Evolutionary conservation across 2,329 filamentous ascomycete species (phyloP), one percentile per base, ranked within the genome.

Genomic region (Fusarium nisikadoi): DNA sequence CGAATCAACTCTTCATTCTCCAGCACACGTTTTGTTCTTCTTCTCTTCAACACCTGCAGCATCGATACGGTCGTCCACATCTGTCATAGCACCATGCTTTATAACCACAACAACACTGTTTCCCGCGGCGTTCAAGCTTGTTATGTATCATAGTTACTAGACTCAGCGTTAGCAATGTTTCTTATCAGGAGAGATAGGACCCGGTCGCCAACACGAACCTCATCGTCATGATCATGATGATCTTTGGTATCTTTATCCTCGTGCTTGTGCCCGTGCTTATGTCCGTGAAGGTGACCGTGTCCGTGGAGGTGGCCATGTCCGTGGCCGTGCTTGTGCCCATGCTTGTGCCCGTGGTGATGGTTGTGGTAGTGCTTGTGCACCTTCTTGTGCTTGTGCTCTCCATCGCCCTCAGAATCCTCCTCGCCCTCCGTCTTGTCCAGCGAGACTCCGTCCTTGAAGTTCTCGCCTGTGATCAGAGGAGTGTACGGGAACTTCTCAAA

Each of bases 391-490:
- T 68, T 62, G 12, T 61, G 9, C 42, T 56, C 25, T 23, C 62
- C 41, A 42, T 67, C 57, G 9, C 43, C 53, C 25, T 50, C 29
- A 3, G 58, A 56, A n/a, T 66, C 45, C 39, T 29, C 41, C 41
- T 62, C 57, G 6, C 17, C 25, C 16, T 16, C 19, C 8, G 42
- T 19, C 35, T 46, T 45, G 6, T 52, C 35, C 11, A 63, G 60
- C 14, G 68, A 52, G 12, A 49, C 69, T 45, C 72, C 59, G 39
- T 68, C 70, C 72, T 76, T 74, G 33, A 79, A 79, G 56, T 79
- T 63, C 31, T 79, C 73, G 6, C 76, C 78, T 4, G 75, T 77
- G 55, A 80, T 76, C 63, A 73, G 58, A 20, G 78, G 78, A 16
- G 76, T 79, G 43, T 57, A 74, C 27, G 70, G 68, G 59, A 79